Evolutionary conservation across 495 filamentous ascomycete species (phyloP), one percentile per base, ranked within the genome.

Genomic region (Hypoxylon trugodes): DNA sequence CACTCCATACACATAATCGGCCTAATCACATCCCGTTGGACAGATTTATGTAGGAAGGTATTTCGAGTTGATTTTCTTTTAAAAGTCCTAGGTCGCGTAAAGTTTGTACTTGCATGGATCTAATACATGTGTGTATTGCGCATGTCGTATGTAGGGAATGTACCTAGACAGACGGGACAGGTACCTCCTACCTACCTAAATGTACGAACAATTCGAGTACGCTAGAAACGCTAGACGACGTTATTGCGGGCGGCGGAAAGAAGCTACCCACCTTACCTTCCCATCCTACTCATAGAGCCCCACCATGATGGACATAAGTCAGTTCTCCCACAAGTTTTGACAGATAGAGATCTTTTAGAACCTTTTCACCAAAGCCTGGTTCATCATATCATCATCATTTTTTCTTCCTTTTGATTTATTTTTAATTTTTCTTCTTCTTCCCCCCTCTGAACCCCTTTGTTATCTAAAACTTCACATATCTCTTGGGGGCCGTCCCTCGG

Each of bases 321-420:
- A 66, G 56, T 43, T 56, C 55, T 60, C 56, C 56, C 63, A 61
- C 63, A 66, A 51, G 56, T 60, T 61, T 60, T 56, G 37, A 60
- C 35, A n/a, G n/a, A n/a, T n/a, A 59, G 51, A 43, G 41, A 43
- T 53, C 54, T 65, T 65, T 61, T 61, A 61, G 56, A 66, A n/a
- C n/a, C n/a, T 50, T 30, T 51, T 61, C 61, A 66, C 63, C 42
- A 60, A n/a, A 60, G 56, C 61, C 56, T 59, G 43, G 51, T 32
- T 56, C 55, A 65, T 60, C 55, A 59, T 55, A 60, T 59, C 42
- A 56, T 58, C 69, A 65, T 69, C 70, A 69, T 63, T 62, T 71
- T 62, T 62, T 65, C 24, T 57, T 54, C 41, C 40, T 62, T 61
- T 48, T 51, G 54, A 53, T 56, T 53, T 60, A 21, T 68, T 40